A percentile compares a stretch with the other conserved stretches of the same genome.
Conservation (phyloP, 2,329 filamentous ascomycete species). For the Phoma sp. region DNA sequence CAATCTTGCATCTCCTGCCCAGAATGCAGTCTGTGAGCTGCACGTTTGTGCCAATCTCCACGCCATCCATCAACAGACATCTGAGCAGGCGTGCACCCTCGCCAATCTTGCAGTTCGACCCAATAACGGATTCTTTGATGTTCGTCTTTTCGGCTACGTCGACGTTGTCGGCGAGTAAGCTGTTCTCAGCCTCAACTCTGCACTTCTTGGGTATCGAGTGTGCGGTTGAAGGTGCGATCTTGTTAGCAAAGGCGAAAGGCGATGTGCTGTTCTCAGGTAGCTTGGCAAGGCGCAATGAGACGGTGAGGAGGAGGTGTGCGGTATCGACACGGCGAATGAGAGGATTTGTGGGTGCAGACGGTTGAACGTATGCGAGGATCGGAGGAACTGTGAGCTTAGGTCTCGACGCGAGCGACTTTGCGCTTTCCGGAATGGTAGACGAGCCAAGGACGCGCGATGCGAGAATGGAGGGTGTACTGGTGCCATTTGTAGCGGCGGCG, state of each 20-base stretch:
- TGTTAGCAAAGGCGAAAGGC: slow-evolving; percentile 77
- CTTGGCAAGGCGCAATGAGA: slow-evolving; percentile 87
- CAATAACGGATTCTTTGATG: slow-evolving; percentile 92
- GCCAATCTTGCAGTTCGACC: slow-evolving; percentile 83
- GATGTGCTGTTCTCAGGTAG: slow-evolving; percentile 66
- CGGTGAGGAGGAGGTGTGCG: slow-evolving; percentile 76
- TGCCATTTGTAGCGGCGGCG: slow-evolving; percentile 14
- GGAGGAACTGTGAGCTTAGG: slow-evolving; percentile 65
- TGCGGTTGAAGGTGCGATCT: slow-evolving; percentile 73
- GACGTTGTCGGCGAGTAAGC: slow-evolving; percentile 85
- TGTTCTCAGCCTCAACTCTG: slow-evolving; percentile 82
- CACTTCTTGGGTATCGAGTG: slow-evolving; percentile 80
- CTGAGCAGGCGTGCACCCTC: slow-evolving; percentile 85
- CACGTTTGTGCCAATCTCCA: slow-evolving; percentile 80
- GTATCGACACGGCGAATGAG: slow-evolving; percentile 90
- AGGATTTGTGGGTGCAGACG: slow-evolving; percentile 61
- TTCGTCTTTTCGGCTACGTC: slow-evolving; percentile 85
- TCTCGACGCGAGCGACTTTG: slow-evolving; percentile 35
- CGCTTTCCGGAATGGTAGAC: slow-evolving; percentile 35
- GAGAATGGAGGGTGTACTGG: slow-evolving; percentile 25
- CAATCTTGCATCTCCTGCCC: slow-evolving; percentile 79
- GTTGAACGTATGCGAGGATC: slow-evolving; percentile 82
- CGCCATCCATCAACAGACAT: slow-evolving; percentile 92
- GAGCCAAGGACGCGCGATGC: slow-evolving; percentile 46
- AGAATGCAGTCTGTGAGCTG: slow-evolving; percentile 88